A percentile compares a stretch with the other conserved stretches of the same genome.
phyloP scores from a whole-genome alignment of 495 filamentous ascomycete genomes.

The Pyrenopolyporus hunteri region DNA sequence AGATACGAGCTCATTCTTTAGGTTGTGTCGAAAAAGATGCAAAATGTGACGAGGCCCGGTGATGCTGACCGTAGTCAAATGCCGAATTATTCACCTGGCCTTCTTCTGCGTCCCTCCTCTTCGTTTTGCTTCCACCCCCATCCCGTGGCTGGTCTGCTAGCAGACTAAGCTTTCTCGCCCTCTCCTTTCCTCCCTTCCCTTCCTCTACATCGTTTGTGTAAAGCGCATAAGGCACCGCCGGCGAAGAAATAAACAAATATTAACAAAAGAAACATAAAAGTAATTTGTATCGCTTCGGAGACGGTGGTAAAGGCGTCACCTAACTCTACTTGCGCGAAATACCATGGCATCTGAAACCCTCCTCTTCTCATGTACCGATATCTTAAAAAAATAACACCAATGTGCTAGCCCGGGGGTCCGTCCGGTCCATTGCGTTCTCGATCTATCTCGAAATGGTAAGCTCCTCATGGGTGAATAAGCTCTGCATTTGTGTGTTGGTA shows the following conservation, averaged over 20 bases:
- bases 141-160: conserved; percentile 25
- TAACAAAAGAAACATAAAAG: conserved; percentile 32
- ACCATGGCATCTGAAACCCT: conserved; percentile 6
- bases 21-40: conserved; percentile 6
- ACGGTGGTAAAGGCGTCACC: conserved; percentile 8
- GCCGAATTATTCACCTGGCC: conserved; percentile 13
- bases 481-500: conserved; percentile 12
- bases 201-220: conserved; percentile 3
- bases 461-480: conserved; percentile 2
- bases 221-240: conserved; percentile 15
- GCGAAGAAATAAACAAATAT: conserved; percentile 14
- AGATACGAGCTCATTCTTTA: conserved; percentile 6
- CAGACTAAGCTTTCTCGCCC: conserved; percentile 26
- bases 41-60: not conserved
- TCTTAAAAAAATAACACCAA: conserved; percentile 18
- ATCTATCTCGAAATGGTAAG: conserved; percentile 11
- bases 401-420: conserved; percentile 3
- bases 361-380: conserved; percentile 16
- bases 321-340: conserved; percentile 20
- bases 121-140: conserved; percentile 9
- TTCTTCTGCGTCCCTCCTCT: conserved; percentile 7
- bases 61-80: conserved; percentile 13
- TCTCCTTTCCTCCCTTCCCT: not conserved
- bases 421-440: conserved; percentile 13
- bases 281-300: conserved; percentile 23